Evolutionary conservation across 495 filamentous ascomycete genomes (phyloP), one percentile per base, ranked within the genome.

Genomic region (Penicillium angulare): DNA sequence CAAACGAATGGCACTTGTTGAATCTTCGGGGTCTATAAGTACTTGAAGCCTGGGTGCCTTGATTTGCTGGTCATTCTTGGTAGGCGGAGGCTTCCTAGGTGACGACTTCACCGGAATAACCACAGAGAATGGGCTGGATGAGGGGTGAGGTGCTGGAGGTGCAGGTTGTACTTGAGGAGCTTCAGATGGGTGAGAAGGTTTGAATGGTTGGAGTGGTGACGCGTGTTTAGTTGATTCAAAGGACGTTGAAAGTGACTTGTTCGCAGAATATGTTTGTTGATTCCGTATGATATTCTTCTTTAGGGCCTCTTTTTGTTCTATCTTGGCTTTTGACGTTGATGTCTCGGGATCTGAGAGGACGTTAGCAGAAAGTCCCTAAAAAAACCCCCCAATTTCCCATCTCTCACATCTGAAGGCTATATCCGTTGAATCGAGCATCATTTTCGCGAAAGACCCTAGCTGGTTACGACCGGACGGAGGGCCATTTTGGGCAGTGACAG

Each of bases 401-500:
- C 9, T 53, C 80, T 67, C 61, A 83, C 79, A 83, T 65, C 76
- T 61, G 50, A 76, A 81, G 15, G 72, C 65, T 27, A 85, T 71
- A 47, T 84, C 69, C 5, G 77, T 81, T 10, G 74, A 70, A 15
- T 83, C 63, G 27, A 86, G 57, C 52, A 86, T 69, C 77, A 85
- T 80, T 29, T 65, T 74, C 13, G 81, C 78, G 59, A 87, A 84
- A 1, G 76, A 64, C 47, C 78, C 76, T 6, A 87, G 66, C n/a
- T 65, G 51, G 16, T 46, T 57, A 42, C 53, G 59, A 50, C 55
- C 55, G 7, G 60, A 55, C 24, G 52, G 29, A 26, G 52, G 29
- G 41, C 60, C 60, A 43, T n/a, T 60, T 49, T 20, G 64, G 44
- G 35, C n/a, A n/a, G n/a, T n/a, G n/a, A 52, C 49, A 27, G 46